Evolutionary conservation across 2,329 filamentous ascomycete genomes (phyloP), one percentile per base, ranked within the genome.

Genomic region (Trichoderma semiorbis): DNA sequence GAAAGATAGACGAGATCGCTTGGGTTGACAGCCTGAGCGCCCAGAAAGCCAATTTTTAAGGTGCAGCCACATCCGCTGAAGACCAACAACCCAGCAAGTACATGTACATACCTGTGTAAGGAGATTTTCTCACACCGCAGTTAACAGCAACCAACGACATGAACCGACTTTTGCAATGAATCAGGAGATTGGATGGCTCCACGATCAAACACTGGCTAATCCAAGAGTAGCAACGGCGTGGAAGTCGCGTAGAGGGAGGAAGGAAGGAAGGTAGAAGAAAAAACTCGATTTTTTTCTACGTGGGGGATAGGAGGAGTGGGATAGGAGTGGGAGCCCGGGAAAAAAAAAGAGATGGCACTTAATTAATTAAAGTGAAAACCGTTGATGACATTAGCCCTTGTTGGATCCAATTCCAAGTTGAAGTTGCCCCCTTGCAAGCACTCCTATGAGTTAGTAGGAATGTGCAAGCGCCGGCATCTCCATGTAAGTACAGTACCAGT

Each of bases 1-100:
- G 39, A 43, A 43, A 57, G 50, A 67, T 67, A 21, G 50, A 67
- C 64, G 64, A 57, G 64, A 67, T 58, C 64, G 64, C 50, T 55
- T 30, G 47, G 18, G 16, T 34, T 34, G 36, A 26, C 50, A 26
- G 53, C 34, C 1, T 2, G 10, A 26, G 53, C 34, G 11, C 14
- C 47, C 24, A 55, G 16, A 24, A 58, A 58, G 34, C 26, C 12
- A 39, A 43, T 47, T 16, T 8, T 32, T 47, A 34, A 47, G n/a
- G 53, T 34, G 55, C 66, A 69, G 66, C 66, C 66, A 61, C 66
- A 69, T 26, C 66, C 55, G 55, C 34, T 5, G n/a, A 26, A 16
- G 11, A 36, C 36, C 32, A 14, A 58, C 10, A 58, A 32, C 55
- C 57, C 11, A 34, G 18, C 28, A 12, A 21, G 24, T 55, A 26